Base-by-base conservation (phyloP, 1,139 yeast genomes). In the Candida tetrigidarum region DNA sequence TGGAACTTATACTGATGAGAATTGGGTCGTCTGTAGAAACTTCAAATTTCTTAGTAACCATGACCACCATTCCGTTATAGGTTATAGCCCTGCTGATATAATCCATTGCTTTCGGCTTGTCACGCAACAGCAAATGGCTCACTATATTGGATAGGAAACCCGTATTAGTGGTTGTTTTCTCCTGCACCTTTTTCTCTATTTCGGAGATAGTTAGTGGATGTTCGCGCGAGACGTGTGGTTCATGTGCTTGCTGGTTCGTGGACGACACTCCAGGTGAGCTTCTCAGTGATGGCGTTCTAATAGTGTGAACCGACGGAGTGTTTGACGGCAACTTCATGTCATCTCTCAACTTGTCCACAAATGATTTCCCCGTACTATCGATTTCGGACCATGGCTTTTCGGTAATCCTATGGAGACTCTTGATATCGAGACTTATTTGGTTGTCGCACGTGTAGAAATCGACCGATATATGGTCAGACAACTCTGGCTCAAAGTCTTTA, bases 401-500 rank as follows among this genome's bases (percentile, higher is more conserved):
- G 2, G 63, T 63, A 15, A 74, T 66, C 32, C 51, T 52, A 43
- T 67, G 71, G 16, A 74, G 57, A 49, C 64, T 62, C 56, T 74
- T 74, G 48, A 74, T 53, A 50, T 74, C 80, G 1, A 74, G 54
- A 48, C 79, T 74, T 5, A 74, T 58, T 51, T 74, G 78, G 1
- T 78, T 77, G 57, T 73, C 79, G 48, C 67, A 69, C 37, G 74
- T 59, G 50, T 74, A 74, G 29, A 73, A 49, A 47, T 74, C 80
- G 16, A 74, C 53, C 5, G 78, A 61, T 10, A 71, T 55, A 29
- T 59, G 59, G 4, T 58, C 51, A 5, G 67, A 59, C 18, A 74
- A 57, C 16, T 55, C 62, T 2, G 79, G 79, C 36, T 66, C 67
- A 48, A 71, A 74, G 25, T 49, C 39, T 10, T 50, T 44, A 0